Base-by-base conservation (phyloP, 2,329 filamentous ascomycete species). In the Diaporthe sp. region DNA sequence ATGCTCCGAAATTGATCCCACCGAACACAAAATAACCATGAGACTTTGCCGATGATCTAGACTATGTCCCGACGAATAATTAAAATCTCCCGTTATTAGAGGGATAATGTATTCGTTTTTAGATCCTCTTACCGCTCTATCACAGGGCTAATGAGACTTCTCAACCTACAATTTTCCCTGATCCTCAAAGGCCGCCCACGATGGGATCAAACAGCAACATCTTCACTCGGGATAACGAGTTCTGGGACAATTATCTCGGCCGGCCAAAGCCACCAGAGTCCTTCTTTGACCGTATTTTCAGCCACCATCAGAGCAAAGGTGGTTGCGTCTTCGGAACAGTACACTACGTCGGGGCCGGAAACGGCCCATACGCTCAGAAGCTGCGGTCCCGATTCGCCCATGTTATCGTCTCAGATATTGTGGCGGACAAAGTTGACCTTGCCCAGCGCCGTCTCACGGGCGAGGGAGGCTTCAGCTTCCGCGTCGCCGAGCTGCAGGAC, bases 191-290 rank as follows among this genome's bases (percentile, higher is more conserved):
- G 9, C 50, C 19, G 8, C 15, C 12, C 4, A 54, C 12, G 12
- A 54, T 30, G 1, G 13, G 17, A n/a, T 19, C 13, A 30, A 54
- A 30, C 13, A 19, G 50, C 50, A 2, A 28, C 5, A 30, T 30
- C 5, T 54, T 71, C 71, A 58, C 66, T 74, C 75, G 71, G 72
- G 73, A 78, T 73, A 55, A 77, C 25, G 52, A 72, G 4, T 81
- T 81, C 64, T 81, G 78, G 79, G 71, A 77, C 42, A 78, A 77
- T 66, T 80, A 81, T 42, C 72, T 78, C 60, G 78, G 79, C 22
- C 73, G 80, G 9, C 78, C 77, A 28, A 19, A 60, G 3, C 42
- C 74, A 1, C 79, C 79, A 7, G 57, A 77, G 8, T 54, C 55
- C 7, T 75, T 81, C 54, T 80, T 79, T 64, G 67, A 77, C 22